phyloP scores from a whole-genome alignment of 2,329 filamentous ascomycete species.

The Sporothrix mexicana region DNA sequence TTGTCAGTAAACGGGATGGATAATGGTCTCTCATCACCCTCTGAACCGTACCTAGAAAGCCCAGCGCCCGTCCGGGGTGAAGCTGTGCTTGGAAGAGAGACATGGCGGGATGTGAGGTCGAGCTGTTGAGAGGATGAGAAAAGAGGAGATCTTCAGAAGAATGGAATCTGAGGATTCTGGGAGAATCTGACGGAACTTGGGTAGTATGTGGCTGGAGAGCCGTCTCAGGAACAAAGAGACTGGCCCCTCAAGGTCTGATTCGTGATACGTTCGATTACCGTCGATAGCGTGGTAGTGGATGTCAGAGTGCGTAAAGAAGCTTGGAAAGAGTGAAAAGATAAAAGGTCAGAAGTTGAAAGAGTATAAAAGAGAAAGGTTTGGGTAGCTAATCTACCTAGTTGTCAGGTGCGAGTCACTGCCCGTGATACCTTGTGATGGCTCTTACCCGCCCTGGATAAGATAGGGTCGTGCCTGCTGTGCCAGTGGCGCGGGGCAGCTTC shows the following conservation, averaged over 20 bases:
- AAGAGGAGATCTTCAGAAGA: neutral
- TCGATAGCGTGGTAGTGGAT: too few relatives aligned
- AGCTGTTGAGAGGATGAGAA: neutral
- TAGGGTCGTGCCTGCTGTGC: neutral
- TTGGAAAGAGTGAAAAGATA: neutral
- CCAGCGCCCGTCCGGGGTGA: slow-evolving; percentile 68
- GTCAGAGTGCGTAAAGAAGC: neutral
- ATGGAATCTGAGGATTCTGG: neutral
- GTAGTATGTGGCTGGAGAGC: neutral
- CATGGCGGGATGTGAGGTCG: slow-evolving; percentile 33
- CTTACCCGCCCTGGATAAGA: slow-evolving; percentile 8
- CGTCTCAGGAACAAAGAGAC: slow-evolving; percentile 8
- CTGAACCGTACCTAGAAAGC: slow-evolving; percentile 57
- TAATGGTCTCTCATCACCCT: neutral
- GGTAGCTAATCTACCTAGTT: neutral
- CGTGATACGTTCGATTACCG: neutral
- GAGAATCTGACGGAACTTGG: neutral
- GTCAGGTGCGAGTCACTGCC: slow-evolving; percentile 24
- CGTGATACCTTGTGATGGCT: slow-evolving; percentile 7
- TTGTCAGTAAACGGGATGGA: slow-evolving; percentile 32
- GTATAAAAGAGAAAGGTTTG: neutral
- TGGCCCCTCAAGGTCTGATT: neutral
- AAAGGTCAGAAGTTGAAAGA: neutral
- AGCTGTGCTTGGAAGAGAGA: slow-evolving; percentile 66
- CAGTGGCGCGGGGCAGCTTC: slow-evolving; percentile 19